Conservation (phyloP, 352 stramenopile species). For the Pythium pyrilobum region DNA sequence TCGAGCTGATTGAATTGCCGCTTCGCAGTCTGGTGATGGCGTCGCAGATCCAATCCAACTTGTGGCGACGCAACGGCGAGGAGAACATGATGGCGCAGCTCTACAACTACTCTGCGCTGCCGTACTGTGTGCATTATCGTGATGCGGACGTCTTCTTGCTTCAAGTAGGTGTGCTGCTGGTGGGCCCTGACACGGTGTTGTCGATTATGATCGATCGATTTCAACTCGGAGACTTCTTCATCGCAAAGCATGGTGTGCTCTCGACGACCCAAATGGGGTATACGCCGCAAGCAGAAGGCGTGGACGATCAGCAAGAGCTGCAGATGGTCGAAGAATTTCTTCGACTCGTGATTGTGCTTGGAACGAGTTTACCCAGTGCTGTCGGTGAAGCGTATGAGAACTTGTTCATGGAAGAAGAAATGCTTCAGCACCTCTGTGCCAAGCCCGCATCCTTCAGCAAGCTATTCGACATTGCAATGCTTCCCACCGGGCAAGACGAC, state of each 20-base stretch:
- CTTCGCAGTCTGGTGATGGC: slow-evolving; percentile 81
- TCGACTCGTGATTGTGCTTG: slow-evolving; percentile 69
- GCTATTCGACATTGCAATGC: slow-evolving; percentile 70
- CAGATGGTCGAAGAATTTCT: slow-evolving; percentile 84
- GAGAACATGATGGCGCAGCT: slow-evolving; percentile 88
- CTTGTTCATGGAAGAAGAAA: slow-evolving; percentile 75
- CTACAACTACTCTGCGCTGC: slow-evolving; percentile 87
- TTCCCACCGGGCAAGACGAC: slow-evolving; percentile 81
- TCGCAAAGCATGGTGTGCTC: slow-evolving; percentile 7
- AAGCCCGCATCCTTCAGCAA: slow-evolving; percentile 81
- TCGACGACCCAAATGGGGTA: slow-evolving; percentile 34
- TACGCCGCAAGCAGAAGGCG: slow-evolving; percentile 41
- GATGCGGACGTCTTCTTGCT: slow-evolving; percentile 79
- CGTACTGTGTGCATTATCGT: slow-evolving; percentile 84
- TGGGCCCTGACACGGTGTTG: slow-evolving; percentile 56
- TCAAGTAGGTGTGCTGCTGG: slow-evolving; percentile 62
- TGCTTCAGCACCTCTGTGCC: slow-evolving; percentile 79
- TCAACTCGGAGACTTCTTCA: slow-evolving; percentile 67
- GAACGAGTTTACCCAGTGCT: slow-evolving; percentile 63
- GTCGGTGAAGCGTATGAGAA: slow-evolving; percentile 60
- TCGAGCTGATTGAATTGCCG: slow-evolving; percentile 74
- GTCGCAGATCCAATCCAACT: slow-evolving; percentile 83
- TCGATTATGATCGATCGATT: slow-evolving; percentile 76
- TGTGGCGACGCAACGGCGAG: slow-evolving; percentile 84
- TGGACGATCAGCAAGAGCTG: slow-evolving; percentile 65